These are phyloP conservation scores for Eucalyptus microcorys DNA, from an alignment of 345 rosid genomes.

Conservation along the genomic window DNA sequence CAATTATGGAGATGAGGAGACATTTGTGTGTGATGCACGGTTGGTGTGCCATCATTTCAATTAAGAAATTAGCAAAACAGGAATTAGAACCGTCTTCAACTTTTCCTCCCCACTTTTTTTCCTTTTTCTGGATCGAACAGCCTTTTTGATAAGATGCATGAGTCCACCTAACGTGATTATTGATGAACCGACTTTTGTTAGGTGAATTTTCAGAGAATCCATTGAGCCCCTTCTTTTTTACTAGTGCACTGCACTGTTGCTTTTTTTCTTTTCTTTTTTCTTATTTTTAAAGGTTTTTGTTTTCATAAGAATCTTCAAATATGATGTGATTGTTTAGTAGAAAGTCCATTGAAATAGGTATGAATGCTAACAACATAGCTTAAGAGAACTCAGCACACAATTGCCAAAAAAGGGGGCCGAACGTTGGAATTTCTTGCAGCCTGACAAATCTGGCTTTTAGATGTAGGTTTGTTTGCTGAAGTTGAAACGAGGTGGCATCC, in stretches of 20 bases:
- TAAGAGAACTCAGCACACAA: not conserved
- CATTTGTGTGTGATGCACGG: not conserved
- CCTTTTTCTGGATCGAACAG: not conserved
- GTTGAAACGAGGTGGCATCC: not conserved
- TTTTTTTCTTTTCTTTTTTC: not conserved
- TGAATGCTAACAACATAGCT: not conserved
- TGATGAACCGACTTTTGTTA: not conserved
- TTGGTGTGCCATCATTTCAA: not conserved
- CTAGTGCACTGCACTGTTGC: not conserved
- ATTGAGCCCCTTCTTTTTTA: not conserved
- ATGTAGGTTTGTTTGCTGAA: not conserved
- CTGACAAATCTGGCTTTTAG: not conserved
- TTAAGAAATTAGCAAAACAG: not conserved
- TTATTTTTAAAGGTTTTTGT: not conserved
- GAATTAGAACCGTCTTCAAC: not conserved
- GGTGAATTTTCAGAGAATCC: not conserved
- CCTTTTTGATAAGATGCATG: not conserved
- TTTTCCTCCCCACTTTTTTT: not conserved
- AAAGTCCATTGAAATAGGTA: not conserved
- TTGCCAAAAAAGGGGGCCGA: not conserved
- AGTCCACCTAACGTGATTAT: not conserved
- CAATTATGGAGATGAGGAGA: not conserved
- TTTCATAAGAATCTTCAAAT: not conserved
- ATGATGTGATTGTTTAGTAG: not conserved
- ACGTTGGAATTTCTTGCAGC: not conserved